These are phyloP conservation scores for Asterophora lycoperdoides DNA, from an alignment of 768 basidiomycete genomes.

Conservation along the genomic window DNA sequence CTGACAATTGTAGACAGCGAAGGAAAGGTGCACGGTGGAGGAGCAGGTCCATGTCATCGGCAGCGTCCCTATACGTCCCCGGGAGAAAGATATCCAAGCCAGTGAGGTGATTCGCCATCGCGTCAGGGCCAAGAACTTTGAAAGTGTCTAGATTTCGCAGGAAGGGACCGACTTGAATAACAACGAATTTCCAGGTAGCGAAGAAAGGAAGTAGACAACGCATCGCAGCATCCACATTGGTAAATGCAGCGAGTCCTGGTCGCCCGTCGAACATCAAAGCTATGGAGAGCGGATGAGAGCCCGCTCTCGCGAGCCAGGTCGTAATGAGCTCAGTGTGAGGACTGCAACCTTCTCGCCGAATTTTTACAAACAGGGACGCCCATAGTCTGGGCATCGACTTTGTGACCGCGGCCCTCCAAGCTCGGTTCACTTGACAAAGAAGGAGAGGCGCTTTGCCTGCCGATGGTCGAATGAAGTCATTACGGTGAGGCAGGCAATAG, in stretches of 20 bases:
- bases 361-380: conserved; percentile 11
- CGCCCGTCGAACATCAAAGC: conserved; percentile 4
- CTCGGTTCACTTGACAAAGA: conserved; percentile 12
- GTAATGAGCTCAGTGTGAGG: conserved; percentile 1
- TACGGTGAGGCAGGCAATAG: conserved; percentile 7
- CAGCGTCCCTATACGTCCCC: neutral
- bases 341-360: conserved; percentile 3
- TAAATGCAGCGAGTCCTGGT: conserved; percentile 3
- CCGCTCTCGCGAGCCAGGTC: conserved; percentile 5
- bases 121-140: neutral
- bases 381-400: conserved; percentile 11
- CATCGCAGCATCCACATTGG: conserved; percentile 5
- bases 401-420: conserved; percentile 11
- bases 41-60: neutral
- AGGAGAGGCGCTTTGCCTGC: conserved; percentile 9
- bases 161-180: conserved; percentile 6
- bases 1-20: neutral
- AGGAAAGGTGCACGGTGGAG: conserved; percentile 1
- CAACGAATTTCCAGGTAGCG: conserved; percentile 1
- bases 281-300: conserved; percentile 2
- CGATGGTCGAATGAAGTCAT: conserved; percentile 8
- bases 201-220: conserved; percentile 6
- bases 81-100: conserved; percentile 3
- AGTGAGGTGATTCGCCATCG: neutral
- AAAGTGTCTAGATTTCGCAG: neutral